phyloP scores from a whole-genome alignment of 441 rosid genomes.

The Gossypium schwendimanii region DNA sequence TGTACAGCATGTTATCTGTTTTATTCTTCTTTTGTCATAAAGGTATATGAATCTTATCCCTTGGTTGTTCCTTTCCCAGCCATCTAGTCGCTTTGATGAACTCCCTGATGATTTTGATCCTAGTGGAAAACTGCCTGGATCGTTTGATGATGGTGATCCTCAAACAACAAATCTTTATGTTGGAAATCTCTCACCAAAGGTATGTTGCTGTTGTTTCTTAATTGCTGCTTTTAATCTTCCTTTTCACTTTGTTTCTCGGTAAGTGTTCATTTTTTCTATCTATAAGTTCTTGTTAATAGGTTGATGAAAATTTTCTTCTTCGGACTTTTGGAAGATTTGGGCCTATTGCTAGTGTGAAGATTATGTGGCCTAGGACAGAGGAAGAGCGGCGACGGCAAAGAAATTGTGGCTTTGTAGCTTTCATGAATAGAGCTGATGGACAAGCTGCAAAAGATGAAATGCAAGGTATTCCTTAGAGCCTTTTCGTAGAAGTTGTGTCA shows the following conservation, averaged over 20 bases:
- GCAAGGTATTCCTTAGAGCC: slow-evolving; percentile 62
- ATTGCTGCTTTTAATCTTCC: not conserved
- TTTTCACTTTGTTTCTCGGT: slow-evolving; percentile 4
- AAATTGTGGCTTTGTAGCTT: slow-evolving; percentile 97
- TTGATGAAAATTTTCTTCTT: slow-evolving; percentile 96
- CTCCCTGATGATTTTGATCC: slow-evolving; percentile 98
- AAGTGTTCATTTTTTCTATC: not conserved
- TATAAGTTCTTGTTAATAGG: slow-evolving; percentile 36
- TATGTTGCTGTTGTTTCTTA: slow-evolving; percentile 22
- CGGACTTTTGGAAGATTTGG: slow-evolving; percentile 99
- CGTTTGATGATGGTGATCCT: slow-evolving; percentile 98
- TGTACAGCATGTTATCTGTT: not conserved
- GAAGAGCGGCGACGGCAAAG: slow-evolving; percentile 90
- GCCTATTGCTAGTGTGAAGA: slow-evolving; percentile 99
- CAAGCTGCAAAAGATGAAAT: slow-evolving; percentile 99
- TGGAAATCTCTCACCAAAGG: slow-evolving; percentile 97
- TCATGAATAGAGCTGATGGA: slow-evolving; percentile 96
- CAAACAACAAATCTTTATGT: slow-evolving; percentile 98
- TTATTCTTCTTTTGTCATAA: slow-evolving; percentile 4
- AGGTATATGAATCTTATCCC: not conserved
- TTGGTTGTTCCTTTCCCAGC: slow-evolving; percentile 41
- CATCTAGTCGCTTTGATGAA: slow-evolving; percentile 89
- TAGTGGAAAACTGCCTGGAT: slow-evolving; percentile 89
- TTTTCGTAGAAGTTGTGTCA: not conserved
- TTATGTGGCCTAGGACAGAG: slow-evolving; percentile 99